A percentile compares a stretch with the other conserved stretches of the same genome.
These are phyloP conservation scores for Aurantiochytrium sp. DNA, from an alignment of 108 stramenopile genomes.

Conservation along the genomic window DNA sequence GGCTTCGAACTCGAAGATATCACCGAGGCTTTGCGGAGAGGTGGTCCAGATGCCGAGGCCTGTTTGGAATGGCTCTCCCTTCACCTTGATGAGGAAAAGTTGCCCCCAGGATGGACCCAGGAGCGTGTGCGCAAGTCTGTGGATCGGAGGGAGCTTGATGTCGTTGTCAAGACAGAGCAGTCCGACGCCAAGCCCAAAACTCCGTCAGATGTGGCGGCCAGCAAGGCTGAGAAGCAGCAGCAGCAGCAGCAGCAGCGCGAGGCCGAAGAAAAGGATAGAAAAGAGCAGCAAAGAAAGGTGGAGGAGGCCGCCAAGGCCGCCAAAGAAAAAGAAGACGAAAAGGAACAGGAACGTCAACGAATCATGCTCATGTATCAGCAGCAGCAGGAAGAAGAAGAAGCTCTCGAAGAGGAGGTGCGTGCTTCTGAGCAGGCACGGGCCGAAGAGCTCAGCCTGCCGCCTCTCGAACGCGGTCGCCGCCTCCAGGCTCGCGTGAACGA, in stretches of 20 bases:
- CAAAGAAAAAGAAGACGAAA: too few species aligned
- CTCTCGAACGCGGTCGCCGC: neutral
- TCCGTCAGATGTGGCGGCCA: neutral
- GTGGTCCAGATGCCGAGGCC: neutral
- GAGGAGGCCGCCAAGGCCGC: too few species aligned
- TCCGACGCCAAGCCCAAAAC: too few species aligned
- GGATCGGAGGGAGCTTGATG: neutral
- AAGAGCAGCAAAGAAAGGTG: too few species aligned
- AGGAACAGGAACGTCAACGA: too few species aligned
- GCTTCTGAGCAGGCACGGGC: neutral
- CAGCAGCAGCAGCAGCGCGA: neutral
- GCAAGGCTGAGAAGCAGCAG: neutral
- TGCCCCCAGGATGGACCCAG: neutral
- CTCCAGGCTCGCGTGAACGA: neutral
- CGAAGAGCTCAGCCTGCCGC: neutral
- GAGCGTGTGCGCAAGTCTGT: neutral
- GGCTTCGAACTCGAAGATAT: neutral
- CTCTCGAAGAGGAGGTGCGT: neutral
- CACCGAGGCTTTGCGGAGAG: neutral
- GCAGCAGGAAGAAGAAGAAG: too few species aligned
- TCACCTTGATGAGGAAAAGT: neutral
- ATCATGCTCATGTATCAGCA: neutral
- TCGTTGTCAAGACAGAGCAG: neutral
- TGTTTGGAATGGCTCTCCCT: slow-evolving; percentile 14
- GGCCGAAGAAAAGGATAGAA: neutral